Evolutionary conservation across 805 yeast species (phyloP).

Genomic region (Ogataea paradorogensis): DNA sequence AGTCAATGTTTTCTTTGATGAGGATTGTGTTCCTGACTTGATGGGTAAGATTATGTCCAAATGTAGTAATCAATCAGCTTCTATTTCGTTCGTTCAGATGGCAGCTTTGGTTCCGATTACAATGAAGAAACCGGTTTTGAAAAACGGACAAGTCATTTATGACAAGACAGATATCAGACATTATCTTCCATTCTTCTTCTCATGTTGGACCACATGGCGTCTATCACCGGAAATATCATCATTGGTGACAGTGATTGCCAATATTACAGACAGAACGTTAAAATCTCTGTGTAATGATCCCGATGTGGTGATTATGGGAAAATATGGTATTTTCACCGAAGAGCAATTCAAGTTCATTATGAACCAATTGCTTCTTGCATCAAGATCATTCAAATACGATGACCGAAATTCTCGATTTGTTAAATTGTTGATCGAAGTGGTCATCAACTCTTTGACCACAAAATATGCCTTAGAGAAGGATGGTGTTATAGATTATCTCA

Average conservation of each 20-base stretch:
- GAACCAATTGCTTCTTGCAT: slow-evolving; percentile 43
- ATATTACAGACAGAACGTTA: slow-evolving; percentile 51
- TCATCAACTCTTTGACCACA: slow-evolving; percentile 64
- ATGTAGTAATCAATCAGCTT: slow-evolving; percentile 52
- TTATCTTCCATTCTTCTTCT: slow-evolving; percentile 64
- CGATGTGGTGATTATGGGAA: slow-evolving; percentile 37
- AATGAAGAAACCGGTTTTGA: slow-evolving; percentile 28
- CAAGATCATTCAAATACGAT: slow-evolving; percentile 24
- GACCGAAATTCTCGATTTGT: slow-evolving; percentile 27
- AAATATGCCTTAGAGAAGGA: slow-evolving; percentile 36
- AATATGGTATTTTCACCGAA: slow-evolving; percentile 61
- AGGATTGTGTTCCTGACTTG: slow-evolving; percentile 45
- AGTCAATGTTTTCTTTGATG: slow-evolving; percentile 54
- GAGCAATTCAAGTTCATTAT: slow-evolving; percentile 60
- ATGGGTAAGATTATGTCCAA: slow-evolving; percentile 50
- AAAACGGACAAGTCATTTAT: slow-evolving; percentile 20
- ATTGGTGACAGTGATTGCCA: slow-evolving; percentile 62
- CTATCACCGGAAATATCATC: slow-evolving; percentile 54
- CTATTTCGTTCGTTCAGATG: slow-evolving; percentile 50
- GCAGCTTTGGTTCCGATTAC: slow-evolving; percentile 50
- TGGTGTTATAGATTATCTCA: slow-evolving; percentile 52
- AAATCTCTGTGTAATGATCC: slow-evolving; percentile 30
- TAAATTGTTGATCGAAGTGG: slow-evolving; percentile 34
- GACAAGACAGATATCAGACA: slow-evolving; percentile 35
- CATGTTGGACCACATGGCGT: slow-evolving; percentile 63